These are phyloP conservation scores for Alopecurus myosuroides DNA, from an alignment of 176 grass and related monocot genomes.

Conservation along the genomic window DNA sequence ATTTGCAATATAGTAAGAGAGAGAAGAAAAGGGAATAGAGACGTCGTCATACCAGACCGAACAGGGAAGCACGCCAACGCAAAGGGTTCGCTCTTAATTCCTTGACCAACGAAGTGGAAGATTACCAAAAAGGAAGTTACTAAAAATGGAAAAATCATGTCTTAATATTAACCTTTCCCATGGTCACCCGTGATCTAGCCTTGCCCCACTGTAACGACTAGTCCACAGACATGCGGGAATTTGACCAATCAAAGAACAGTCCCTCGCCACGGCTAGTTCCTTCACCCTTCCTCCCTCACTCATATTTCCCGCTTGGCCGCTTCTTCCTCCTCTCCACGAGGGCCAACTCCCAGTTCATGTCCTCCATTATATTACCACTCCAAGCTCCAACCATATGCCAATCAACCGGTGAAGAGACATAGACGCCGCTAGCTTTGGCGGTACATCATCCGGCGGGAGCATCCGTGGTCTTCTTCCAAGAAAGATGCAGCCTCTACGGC, in stretches of 20 bases:
- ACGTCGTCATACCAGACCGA: no score
- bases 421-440: background rate
- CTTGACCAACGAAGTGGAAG: no score
- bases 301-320: background rate
- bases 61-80: no score
- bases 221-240: background rate
- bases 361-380: background rate
- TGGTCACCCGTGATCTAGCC: no score
- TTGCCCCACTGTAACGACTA: background rate
- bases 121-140: no score
- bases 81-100: no score
- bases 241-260: background rate
- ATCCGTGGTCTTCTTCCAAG: background rate
- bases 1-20: no score
- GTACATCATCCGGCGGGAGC: background rate
- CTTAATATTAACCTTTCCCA: no score
- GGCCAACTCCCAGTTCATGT: background rate
- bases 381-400: background rate
- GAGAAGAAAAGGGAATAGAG: no score
- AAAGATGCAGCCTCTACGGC: conserved; percentile 41
- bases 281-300: background rate
- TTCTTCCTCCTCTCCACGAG: background rate
- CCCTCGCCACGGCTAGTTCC: background rate
- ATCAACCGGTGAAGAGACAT: background rate
- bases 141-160: no score